A percentile compares a stretch with the other conserved stretches of the same genome.
phyloP scores from a whole-genome alignment of 2,329 filamentous ascomycete genomes.

The Trichothecium roseum region DNA sequence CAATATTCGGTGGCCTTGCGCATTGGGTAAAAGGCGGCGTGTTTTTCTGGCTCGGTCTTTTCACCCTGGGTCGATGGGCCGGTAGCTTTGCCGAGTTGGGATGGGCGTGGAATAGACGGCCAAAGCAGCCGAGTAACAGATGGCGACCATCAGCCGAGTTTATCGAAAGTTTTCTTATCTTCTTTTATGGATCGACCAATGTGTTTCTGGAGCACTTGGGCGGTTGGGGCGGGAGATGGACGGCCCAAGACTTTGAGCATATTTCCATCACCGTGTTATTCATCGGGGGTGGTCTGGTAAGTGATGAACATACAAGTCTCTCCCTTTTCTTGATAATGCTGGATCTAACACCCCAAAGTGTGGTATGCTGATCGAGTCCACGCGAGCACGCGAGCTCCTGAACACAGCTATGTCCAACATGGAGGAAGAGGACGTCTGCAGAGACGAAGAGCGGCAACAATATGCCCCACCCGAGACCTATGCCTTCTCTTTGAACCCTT shows the following conservation, averaged over 20 bases:
- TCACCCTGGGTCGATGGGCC: slow-evolving; percentile 82
- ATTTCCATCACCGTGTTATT: slow-evolving; percentile 89
- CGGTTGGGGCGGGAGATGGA: slow-evolving; percentile 61
- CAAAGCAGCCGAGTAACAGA: slow-evolving; percentile 41
- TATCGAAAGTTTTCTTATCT: slow-evolving; percentile 80
- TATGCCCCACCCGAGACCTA: slow-evolving; percentile 53
- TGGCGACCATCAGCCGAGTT: slow-evolving; percentile 80
- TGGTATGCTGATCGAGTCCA: slow-evolving; percentile 79
- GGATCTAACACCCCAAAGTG: slow-evolving; percentile 30
- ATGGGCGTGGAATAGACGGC: slow-evolving; percentile 91
- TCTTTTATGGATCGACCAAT: slow-evolving; percentile 79
- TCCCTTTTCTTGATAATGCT: not conserved
- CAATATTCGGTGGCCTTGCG: slow-evolving; percentile 75
- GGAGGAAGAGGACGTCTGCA: slow-evolving; percentile 19
- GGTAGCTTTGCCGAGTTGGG: slow-evolving; percentile 84
- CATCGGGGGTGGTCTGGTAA: slow-evolving; percentile 79
- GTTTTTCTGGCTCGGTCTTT: slow-evolving; percentile 85
- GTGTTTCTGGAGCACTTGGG: slow-evolving; percentile 87
- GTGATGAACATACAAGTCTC: slow-evolving; percentile 21
- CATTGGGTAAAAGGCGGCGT: slow-evolving; percentile 93
- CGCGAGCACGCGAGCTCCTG: slow-evolving; percentile 54
- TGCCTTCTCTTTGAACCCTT: slow-evolving; percentile 70
- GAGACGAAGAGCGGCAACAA: slow-evolving; percentile 39
- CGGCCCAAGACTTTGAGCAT: slow-evolving; percentile 76
- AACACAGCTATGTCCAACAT: slow-evolving; percentile 38